Conservation (phyloP, 331 rosid genomes). For the Ulmus americana region DNA sequence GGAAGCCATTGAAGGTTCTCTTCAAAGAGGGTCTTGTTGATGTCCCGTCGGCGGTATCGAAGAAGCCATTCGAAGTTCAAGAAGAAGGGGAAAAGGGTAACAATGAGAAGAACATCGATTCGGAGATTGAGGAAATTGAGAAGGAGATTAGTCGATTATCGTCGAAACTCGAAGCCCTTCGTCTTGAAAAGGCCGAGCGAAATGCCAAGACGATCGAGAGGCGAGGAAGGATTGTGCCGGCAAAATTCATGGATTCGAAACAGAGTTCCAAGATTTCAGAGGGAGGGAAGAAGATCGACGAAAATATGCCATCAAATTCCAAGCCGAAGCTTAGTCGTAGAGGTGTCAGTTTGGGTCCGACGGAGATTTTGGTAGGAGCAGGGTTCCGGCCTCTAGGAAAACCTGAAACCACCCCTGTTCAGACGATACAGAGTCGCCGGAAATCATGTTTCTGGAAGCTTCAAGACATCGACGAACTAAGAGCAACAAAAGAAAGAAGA, state of each 20-base stretch:
- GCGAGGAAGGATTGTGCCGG: constrained; percentile 47
- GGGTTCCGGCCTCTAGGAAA: constrained; percentile 38
- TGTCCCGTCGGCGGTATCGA: neutral
- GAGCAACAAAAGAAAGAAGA: constrained; percentile 42
- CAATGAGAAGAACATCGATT: constrained; percentile 42
- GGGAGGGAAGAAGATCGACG: constrained; percentile 30
- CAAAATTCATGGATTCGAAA: constrained; percentile 67
- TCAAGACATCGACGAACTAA: constrained; percentile 47
- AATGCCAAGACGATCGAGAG: constrained; percentile 32
- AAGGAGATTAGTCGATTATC: constrained; percentile 54
- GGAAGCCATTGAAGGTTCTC: constrained; percentile 30
- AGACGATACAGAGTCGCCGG: constrained; percentile 49
- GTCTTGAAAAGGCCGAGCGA: constrained; percentile 46
- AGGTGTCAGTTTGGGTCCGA: constrained; percentile 69
- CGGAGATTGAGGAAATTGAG: constrained; percentile 61
- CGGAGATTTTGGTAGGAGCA: constrained; percentile 46
- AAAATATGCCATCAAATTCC: constrained; percentile 30
- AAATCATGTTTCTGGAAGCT: constrained; percentile 76
- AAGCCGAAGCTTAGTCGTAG: constrained; percentile 32
- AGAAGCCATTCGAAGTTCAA: constrained; percentile 17
- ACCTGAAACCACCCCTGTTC: constrained; percentile 42
- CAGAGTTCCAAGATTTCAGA: constrained; percentile 27
- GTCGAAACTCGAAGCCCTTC: constrained; percentile 49
- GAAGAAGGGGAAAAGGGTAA: constrained; percentile 25
- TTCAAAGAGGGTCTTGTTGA: constrained; percentile 13